Conservation (phyloP, 2,329 filamentous ascomycete species). For the Calycina herbarum region DNA sequence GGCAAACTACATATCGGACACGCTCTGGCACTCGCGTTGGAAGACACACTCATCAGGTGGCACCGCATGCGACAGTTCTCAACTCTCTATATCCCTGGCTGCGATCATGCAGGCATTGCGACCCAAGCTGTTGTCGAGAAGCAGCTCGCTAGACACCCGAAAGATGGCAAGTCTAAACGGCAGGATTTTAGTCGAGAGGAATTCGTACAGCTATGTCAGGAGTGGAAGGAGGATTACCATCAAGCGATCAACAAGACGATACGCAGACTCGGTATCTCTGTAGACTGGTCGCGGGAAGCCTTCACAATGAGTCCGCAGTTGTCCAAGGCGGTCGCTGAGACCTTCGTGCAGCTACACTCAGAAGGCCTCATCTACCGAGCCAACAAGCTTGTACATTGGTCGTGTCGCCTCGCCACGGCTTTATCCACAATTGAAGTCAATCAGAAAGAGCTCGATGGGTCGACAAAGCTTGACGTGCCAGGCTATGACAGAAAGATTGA, state of each 20-base stretch:
- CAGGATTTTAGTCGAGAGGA: constrained; percentile 80
- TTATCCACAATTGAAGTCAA: constrained; percentile 86
- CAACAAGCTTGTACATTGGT: constrained; percentile 93
- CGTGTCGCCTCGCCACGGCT: constrained; percentile 79
- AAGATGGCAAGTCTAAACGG: constrained; percentile 45
- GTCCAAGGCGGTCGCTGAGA: constrained; percentile 78
- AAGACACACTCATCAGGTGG: constrained; percentile 84
- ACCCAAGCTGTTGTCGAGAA: constrained; percentile 95
- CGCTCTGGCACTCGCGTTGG: constrained; percentile 77
- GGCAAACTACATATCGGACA: constrained; percentile 89
- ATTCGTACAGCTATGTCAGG: constrained; percentile 77
- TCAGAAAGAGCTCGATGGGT: constrained; percentile 81
- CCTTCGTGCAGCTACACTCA: constrained; percentile 82
- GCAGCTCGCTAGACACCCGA: constrained; percentile 75
- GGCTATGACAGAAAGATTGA: constrained; percentile 93
- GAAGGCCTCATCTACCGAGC: constrained; percentile 90
- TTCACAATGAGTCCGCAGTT: constrained; percentile 90
- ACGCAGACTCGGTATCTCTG: constrained; percentile 78
- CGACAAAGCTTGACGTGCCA: constrained; percentile 82
- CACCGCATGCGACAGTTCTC: constrained; percentile 84
- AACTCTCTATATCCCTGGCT: constrained; percentile 84
- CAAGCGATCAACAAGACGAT: constrained; percentile 80
- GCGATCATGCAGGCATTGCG: constrained; percentile 91
- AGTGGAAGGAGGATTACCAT: constrained; percentile 93
- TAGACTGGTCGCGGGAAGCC: constrained; percentile 88